Percentiles rank a stretch among this genome's conserved stretches.
Conservation (phyloP, 257 asterid species). For the Thymus mandschuricus region DNA sequence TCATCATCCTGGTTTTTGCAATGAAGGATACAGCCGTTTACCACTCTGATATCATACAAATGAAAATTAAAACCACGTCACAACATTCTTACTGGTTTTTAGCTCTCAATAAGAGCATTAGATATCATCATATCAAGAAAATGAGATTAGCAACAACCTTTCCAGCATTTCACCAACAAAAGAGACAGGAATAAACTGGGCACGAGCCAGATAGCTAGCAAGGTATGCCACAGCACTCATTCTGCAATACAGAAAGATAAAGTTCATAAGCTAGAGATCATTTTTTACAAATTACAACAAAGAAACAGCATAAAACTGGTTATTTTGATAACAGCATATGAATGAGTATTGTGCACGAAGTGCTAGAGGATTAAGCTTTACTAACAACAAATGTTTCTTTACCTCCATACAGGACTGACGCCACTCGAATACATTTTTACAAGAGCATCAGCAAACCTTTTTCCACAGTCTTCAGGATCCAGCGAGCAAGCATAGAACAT, state of each 20-base stretch:
- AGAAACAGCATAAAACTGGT: neutral
- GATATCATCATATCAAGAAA: neutral
- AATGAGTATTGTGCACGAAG: neutral
- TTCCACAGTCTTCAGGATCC: conserved; percentile 87
- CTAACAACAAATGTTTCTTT: conserved; percentile 17
- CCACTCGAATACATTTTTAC: conserved; percentile 55
- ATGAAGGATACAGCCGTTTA: conserved; percentile 64
- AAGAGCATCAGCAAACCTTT: conserved; percentile 55
- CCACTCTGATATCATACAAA: conserved; percentile 53
- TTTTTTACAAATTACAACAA: neutral
- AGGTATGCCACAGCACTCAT: conserved; percentile 96
- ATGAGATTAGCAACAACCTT: conserved; percentile 52
- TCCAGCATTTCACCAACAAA: conserved; percentile 58
- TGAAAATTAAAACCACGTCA: conserved; percentile 27
- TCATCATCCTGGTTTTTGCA: conserved; percentile 58
- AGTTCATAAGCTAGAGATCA: neutral
- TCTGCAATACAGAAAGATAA: conserved; percentile 55
- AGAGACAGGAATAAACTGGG: conserved; percentile 63
- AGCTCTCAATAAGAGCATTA: conserved; percentile 19
- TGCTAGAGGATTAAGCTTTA: conserved; percentile 19
- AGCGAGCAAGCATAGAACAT: conserved; percentile 93
- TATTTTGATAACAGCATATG: neutral
- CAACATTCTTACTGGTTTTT: conserved; percentile 1
- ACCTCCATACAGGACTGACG: conserved; percentile 70
- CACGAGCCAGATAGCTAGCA: conserved; percentile 92